Evolutionary conservation across 148 eudicot species (phyloP).

Genomic region (Amaranthus cruentus): DNA sequence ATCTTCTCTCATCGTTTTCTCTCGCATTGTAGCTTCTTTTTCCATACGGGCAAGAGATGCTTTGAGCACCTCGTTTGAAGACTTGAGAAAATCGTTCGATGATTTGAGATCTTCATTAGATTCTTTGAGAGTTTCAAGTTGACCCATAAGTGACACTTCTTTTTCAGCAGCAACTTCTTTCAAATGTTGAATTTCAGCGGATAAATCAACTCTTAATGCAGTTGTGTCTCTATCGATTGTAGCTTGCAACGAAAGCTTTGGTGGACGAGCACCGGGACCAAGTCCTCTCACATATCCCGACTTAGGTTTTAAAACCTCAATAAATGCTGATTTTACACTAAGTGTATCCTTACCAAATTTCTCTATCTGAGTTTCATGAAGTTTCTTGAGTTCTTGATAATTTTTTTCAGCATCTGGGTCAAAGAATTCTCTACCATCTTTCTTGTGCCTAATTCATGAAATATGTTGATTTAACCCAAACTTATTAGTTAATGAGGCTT

Average conservation of each 20-base stretch:
- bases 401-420: not conserved
- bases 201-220: not conserved
- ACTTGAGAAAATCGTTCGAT: not conserved
- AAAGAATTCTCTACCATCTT: not conserved
- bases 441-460: not conserved
- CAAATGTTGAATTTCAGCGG: not conserved
- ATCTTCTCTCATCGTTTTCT: not conserved
- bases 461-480: not conserved
- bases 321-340: not conserved
- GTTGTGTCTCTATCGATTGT: not conserved
- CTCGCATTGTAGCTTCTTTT: not conserved
- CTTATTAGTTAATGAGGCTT: too few species aligned
- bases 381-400: not conserved
- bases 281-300: not conserved
- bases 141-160: not conserved
- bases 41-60: not conserved
- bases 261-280: constrained; percentile 10
- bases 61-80: not conserved
- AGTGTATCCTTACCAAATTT: not conserved
- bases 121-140: not conserved
- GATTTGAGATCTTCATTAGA: not conserved
- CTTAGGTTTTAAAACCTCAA: not conserved
- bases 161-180: not conserved
- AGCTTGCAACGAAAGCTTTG: not conserved
- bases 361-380: not conserved